Conservation (phyloP, 495 filamentous ascomycete genomes). For the Podospora bellae-mahoneyi region DNA sequence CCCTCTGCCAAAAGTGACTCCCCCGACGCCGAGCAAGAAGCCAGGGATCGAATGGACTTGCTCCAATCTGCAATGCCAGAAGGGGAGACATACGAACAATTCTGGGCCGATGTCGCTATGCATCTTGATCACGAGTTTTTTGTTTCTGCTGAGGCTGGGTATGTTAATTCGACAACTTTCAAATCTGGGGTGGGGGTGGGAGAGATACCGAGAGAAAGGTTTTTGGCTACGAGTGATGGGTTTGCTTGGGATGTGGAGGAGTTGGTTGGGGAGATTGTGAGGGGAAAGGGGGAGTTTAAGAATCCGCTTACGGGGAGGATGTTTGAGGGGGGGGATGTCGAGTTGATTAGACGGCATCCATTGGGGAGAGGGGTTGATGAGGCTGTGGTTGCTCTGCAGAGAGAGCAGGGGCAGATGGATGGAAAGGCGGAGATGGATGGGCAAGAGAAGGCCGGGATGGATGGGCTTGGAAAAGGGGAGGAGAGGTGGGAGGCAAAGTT, state of each 20-base stretch:
- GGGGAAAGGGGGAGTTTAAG: background rate
- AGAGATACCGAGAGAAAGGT: conserved; percentile 1
- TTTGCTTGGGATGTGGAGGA: conserved; percentile 7
- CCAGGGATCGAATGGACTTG: background rate
- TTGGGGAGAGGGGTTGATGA: conserved; percentile 5
- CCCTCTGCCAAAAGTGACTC: background rate
- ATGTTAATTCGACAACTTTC: background rate
- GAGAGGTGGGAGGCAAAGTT: background rate
- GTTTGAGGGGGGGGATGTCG: background rate
- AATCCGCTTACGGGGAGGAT: background rate
- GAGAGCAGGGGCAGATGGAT: background rate
- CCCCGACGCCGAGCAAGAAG: background rate
- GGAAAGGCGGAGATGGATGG: background rate
- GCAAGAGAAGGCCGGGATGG: background rate
- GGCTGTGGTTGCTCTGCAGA: background rate
- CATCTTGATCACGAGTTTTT: conserved; percentile 4
- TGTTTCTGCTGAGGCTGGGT: background rate
- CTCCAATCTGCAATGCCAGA: background rate
- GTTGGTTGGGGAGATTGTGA: conserved; percentile 3
- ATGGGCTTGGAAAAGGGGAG: background rate
- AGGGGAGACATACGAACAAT: background rate
- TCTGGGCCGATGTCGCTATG: background rate
- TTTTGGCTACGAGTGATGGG: background rate
- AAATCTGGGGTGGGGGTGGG: background rate
- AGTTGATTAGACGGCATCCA: conserved; percentile 1